phyloP scores from a whole-genome alignment of 2,329 filamentous ascomycete genomes.

The Aspergillus sp. region DNA sequence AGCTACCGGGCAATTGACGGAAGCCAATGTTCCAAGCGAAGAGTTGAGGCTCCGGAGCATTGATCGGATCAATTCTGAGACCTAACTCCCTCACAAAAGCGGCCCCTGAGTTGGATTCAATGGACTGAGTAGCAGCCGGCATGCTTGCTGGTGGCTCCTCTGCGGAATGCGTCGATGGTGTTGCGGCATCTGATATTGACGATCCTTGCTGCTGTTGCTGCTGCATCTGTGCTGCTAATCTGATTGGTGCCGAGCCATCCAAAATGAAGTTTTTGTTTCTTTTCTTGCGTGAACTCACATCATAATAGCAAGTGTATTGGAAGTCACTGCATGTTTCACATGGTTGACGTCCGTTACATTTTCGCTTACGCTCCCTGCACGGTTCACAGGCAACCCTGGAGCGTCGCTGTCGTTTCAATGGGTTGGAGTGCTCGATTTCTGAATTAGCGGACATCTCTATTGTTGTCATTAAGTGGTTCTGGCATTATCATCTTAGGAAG shows the following conservation, averaged over 20 bases:
- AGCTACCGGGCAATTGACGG: constrained; percentile 5
- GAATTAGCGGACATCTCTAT: too few species aligned
- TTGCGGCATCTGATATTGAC: background rate
- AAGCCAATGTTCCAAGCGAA: constrained; percentile 51
- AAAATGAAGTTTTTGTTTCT: constrained; percentile 18
- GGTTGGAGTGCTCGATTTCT: too few species aligned
- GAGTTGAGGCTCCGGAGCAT: constrained; percentile 47
- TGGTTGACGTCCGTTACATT: constrained; percentile 49
- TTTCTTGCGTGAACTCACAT: constrained; percentile 25
- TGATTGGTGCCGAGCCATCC: constrained; percentile 8
- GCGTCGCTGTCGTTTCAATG: constrained; percentile 15
- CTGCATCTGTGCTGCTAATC: background rate
- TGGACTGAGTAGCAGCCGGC: constrained; percentile 19
- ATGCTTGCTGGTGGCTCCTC: constrained; percentile 11
- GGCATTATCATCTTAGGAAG: too few species aligned
- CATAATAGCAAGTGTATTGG: constrained; percentile 49
- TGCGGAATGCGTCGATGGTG: constrained; percentile 13
- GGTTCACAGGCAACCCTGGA: constrained; percentile 44
- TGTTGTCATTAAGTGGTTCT: too few species aligned
- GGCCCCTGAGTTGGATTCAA: constrained; percentile 53
- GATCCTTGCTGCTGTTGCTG: background rate
- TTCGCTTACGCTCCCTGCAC: constrained; percentile 51
- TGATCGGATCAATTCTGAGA: constrained; percentile 47
- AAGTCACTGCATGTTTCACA: constrained; percentile 50
- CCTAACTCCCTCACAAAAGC: constrained; percentile 50